phyloP scores from a whole-genome alignment of 768 basidiomycete species.

The Mycena capillaripes region DNA sequence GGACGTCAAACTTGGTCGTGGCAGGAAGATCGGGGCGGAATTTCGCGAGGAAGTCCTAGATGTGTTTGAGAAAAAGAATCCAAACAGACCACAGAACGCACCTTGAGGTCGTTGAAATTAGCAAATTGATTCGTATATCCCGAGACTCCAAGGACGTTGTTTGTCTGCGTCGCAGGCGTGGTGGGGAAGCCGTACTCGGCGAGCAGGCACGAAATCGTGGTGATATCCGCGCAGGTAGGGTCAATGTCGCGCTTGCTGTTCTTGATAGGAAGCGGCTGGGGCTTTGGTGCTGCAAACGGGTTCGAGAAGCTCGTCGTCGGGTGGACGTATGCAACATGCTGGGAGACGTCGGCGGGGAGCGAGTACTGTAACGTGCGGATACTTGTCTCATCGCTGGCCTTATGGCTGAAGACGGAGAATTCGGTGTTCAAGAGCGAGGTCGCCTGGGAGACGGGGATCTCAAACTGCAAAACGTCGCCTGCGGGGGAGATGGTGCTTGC shows the following conservation, averaged over 20 bases:
- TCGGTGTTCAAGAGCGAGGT: constrained; percentile 47
- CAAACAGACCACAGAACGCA: no score
- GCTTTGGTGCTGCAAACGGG: constrained; percentile 15
- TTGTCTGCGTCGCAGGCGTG: constrained; percentile 40
- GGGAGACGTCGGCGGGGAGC: not conserved
- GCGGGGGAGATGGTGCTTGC: constrained; percentile 11
- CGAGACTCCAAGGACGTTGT: constrained; percentile 48
- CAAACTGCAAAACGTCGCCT: constrained; percentile 50
- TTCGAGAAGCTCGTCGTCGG: constrained; percentile 53
- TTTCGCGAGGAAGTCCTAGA: no score
- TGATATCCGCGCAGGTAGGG: constrained; percentile 24
- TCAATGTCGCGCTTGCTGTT: constrained; percentile 21
- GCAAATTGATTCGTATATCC: constrained; percentile 42
- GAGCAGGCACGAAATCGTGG: constrained; percentile 37
- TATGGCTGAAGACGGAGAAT: constrained; percentile 46
- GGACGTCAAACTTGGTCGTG: no score
- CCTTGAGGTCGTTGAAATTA: constrained; percentile 35
- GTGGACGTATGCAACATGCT: not conserved
- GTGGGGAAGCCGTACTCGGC: constrained; percentile 51
- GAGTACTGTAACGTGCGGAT: constrained; percentile 49
- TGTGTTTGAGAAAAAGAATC: no score
- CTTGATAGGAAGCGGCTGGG: not conserved
- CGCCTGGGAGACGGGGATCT: constrained; percentile 47
- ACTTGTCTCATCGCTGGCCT: constrained; percentile 43
- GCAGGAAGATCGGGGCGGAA: no score